Percentiles rank a stretch among this genome's conserved stretches.
Evolutionary conservation across 495 filamentous ascomycete species (phyloP).

Genomic region (Penicillium atrosanguineum): DNA sequence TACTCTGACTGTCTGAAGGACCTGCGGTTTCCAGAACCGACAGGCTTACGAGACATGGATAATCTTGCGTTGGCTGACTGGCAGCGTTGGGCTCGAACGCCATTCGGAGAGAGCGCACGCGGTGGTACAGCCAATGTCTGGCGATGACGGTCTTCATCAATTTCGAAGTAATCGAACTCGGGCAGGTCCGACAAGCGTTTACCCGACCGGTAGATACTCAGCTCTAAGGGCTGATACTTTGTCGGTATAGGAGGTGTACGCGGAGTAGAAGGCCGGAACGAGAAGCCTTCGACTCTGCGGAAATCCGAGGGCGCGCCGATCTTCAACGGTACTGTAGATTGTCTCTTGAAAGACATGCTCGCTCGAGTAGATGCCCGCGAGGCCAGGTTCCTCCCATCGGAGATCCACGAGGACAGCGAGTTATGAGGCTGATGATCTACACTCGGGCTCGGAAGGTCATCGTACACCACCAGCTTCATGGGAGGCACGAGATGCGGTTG

Average conservation of each 20-base stretch:
- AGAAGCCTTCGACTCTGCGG: conserved; percentile 42
- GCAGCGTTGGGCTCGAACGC: conserved; percentile 22
- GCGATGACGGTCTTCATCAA: conserved; percentile 19
- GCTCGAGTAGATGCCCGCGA: conserved; percentile 51
- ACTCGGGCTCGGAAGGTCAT: conserved; percentile 38
- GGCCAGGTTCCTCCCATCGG: conserved; percentile 39
- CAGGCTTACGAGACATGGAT: conserved; percentile 40
- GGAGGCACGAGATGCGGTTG: conserved; percentile 51
- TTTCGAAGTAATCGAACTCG: conserved; percentile 37
- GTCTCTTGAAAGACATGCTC: conserved; percentile 50
- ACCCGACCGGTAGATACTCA: conserved; percentile 68
- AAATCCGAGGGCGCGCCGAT: conserved; percentile 57
- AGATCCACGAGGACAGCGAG: conserved; percentile 40
- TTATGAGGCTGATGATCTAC: conserved; percentile 24
- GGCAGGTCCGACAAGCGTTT: conserved; percentile 62
- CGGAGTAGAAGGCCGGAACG: conserved; percentile 22
- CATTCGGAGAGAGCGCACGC: conserved; percentile 25
- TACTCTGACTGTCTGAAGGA: conserved; percentile 31
- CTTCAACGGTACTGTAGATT: conserved; percentile 35
- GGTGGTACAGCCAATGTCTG: conserved; percentile 27
- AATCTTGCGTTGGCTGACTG: conserved; percentile 22
- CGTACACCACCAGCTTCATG: conserved; percentile 42
- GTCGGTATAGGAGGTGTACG: conserved; percentile 6
- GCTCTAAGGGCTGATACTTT: conserved; percentile 66
- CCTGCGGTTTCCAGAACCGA: conserved; percentile 35